Base-by-base conservation (phyloP, 257 asterid species). In the Marsdenia floribunda region DNA sequence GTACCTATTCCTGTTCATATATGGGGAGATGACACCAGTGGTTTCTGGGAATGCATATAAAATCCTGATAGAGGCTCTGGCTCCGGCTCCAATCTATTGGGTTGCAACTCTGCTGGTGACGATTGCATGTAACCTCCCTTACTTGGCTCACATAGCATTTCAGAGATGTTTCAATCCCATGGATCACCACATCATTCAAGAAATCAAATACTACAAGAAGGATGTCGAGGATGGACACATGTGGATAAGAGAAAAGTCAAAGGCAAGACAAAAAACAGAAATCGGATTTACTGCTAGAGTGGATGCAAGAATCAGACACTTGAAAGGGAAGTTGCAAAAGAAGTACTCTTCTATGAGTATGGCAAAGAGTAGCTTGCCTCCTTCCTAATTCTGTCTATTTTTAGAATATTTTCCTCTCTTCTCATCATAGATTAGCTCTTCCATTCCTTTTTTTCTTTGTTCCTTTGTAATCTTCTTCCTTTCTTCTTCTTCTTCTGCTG, bases 101-200 rank as follows among this genome's bases (percentile, higher is more conserved):
- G 72, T 87, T 58, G 73, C 99, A 14, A 92, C 96, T 6, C 86
- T 92, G 9, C 72, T 95, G 64, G 96, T 89, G 21, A 87, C 90
- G 0, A 76, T 88, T 7, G 81, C 86, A 18, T 90, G 97, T 75
- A 88, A 82, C 68, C 88, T 95, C 37, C 99, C 99, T 2, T 95
- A 95, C 82, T 88, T 95, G 3, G 86, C 88, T 0, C 96, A 90
- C 87, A 88, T 91, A 40, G 77, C 96, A 5, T 91, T 85, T 81
- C 97, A 88, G 57, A 82, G 99, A 73, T 80, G 88, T n/a, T 86
- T 90, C 85, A 84, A 82, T 73, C 99, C 99, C 0, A 84, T 91
- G 94, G 99, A 95, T 61, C 99, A 92, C 75, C 98, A 95, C 63
- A 84, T 95, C 70, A 95, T 95, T 74, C 98, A 92, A 72, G 99